These are phyloP conservation scores for Colletotrichum lupini DNA, from an alignment of 2,329 filamentous ascomycete genomes.

Conservation along the genomic window DNA sequence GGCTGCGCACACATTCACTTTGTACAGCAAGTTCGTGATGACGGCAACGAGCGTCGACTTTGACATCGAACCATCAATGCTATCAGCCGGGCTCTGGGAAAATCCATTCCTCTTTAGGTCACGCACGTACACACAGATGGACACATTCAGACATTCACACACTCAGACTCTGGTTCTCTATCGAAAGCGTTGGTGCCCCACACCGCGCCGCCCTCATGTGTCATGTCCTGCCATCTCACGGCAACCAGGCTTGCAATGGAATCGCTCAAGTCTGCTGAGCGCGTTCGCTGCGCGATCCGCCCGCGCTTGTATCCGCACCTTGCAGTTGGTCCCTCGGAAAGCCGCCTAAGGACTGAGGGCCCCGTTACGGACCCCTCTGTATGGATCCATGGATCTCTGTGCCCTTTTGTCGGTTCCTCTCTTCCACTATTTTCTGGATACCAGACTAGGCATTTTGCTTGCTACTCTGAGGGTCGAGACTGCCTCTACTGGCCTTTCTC, in stretches of 20 bases:
- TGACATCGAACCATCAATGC: not conserved
- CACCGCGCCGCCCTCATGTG: not conserved
- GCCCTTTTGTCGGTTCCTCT: constrained; percentile 1
- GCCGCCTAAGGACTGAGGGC: not conserved
- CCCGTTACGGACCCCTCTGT: not conserved
- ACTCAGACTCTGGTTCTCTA: not conserved
- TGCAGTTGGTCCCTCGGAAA: not conserved
- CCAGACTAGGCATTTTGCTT: not conserved
- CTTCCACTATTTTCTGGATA: constrained; percentile 1
- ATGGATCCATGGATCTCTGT: not conserved
- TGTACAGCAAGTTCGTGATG: not conserved
- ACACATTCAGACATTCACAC: no score
- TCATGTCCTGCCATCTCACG: constrained; percentile 13
- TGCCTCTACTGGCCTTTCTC: not conserved
- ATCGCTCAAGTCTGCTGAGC: not conserved
- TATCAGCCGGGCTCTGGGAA: not conserved
- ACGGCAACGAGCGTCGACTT: not conserved
- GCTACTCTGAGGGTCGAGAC: not conserved
- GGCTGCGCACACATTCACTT: not conserved
- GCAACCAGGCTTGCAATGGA: not conserved
- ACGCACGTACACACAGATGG: not conserved
- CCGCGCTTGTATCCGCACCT: not conserved
- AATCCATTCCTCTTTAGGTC: not conserved
- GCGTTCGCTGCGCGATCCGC: not conserved
- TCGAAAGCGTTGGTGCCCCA: not conserved